Evolutionary conservation across 2,329 filamentous ascomycete species (phyloP).

Genomic region (Colletotrichum chrysophilum): DNA sequence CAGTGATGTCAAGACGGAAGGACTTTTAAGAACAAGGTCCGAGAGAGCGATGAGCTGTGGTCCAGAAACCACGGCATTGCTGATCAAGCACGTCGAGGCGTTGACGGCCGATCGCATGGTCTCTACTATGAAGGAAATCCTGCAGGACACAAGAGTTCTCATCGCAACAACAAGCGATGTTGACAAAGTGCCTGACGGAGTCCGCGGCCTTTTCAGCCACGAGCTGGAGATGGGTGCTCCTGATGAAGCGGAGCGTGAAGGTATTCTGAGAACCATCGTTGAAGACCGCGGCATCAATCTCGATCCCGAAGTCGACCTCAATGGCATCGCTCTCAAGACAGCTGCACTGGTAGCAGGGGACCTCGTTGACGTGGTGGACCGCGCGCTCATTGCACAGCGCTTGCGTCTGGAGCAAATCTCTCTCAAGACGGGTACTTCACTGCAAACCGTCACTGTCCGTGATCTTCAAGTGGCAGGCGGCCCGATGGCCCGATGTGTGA

Average conservation of each 20-base stretch:
- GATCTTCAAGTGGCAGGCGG: constrained; percentile 93
- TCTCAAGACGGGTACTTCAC: constrained; percentile 41
- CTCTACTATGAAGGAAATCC: constrained; percentile 80
- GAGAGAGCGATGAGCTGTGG: constrained; percentile 91
- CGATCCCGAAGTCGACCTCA: constrained; percentile 82
- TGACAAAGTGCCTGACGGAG: constrained; percentile 89
- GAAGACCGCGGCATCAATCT: constrained; percentile 78
- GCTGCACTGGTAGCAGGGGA: constrained; percentile 95
- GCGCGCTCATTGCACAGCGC: constrained; percentile 79
- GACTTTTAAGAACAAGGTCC: constrained; percentile 83
- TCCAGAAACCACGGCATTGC: constrained; percentile 77
- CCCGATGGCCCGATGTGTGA: constrained; percentile 77
- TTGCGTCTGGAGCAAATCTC: constrained; percentile 79
- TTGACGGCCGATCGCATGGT: constrained; percentile 91
- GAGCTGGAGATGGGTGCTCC: constrained; percentile 94
- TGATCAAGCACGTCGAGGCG: constrained; percentile 91
- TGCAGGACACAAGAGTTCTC: constrained; percentile 80
- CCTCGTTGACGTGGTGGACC: constrained; percentile 90
- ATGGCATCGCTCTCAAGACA: constrained; percentile 89
- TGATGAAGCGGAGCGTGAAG: constrained; percentile 90
- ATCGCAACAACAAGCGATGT: constrained; percentile 95
- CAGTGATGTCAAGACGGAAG: constrained; percentile 92
- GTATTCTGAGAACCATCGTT: constrained; percentile 81
- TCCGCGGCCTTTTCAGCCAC: constrained; percentile 91
- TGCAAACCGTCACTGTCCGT: constrained; percentile 64